Evolutionary conservation across 768 basidiomycete genomes (phyloP), one percentile per base, ranked within the genome.

Genomic region (Glaciozyma antarctica): DNA sequence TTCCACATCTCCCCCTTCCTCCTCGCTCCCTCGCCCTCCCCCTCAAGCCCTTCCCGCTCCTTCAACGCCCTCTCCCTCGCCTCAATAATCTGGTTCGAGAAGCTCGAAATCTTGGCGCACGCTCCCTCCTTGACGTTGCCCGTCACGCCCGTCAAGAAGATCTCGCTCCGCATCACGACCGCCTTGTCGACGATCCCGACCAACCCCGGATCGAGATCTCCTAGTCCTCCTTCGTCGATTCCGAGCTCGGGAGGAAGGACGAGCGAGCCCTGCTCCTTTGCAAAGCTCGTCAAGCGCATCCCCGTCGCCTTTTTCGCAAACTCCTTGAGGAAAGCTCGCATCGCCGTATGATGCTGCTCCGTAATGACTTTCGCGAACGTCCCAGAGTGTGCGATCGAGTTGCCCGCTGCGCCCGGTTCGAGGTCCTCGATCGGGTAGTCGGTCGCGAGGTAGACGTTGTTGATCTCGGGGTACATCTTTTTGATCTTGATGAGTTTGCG

Each of bases 181-280:
- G 81, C 74, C 73, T 84, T 85, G 64, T 85, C 82, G 63, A 86
- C 68, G 56, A 85, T 85, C 1, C 80, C 83, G 56, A 78, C 67
- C 28, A 82, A 75, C 0, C 85, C 85, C 0, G 79, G 62, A 66
- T 86, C 85, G 13, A 78, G 69, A 10, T 57, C 43, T 5, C 24
- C 65, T n/a, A 74, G 65, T 21, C 64, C 47, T 12, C 30, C 24
- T 9, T n/a, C 24, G 5, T 53, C 26, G 52, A 17, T 5, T 26
- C 54, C 54, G 4, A 48, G 22, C 28, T 48, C 58, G 17, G 7
- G 2, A 8, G 58, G 58, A 13, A 68, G 60, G 60, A 48, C 71
- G 65, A 73, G 75, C 59, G 68, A 70, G 43, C 26, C 65, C 41
- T 76, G 71, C 58, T 78, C 78, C 32, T 80, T 79, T 26, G 76